A percentile compares a stretch with the other conserved stretches of the same genome.
Conservation (phyloP, 2,329 filamentous ascomycete genomes). For the Hypoxylon sp. region DNA sequence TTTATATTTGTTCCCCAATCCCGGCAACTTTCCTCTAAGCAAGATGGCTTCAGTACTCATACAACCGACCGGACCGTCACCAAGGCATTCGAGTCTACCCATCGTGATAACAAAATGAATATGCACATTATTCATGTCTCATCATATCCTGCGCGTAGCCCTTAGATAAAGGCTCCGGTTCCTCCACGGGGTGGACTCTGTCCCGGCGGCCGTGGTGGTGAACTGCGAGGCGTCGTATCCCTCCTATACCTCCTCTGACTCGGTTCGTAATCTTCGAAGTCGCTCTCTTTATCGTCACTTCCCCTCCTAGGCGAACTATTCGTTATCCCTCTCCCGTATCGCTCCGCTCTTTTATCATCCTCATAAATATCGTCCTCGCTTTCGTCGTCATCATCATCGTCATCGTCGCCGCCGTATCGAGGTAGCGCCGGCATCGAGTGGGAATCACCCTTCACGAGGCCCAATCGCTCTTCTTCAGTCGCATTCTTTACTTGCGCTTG, state of each 20-base stretch:
- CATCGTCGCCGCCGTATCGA: conserved; percentile 56
- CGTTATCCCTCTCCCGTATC: conserved; percentile 62
- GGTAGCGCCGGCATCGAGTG: conserved; percentile 56
- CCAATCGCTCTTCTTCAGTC: conserved; percentile 86
- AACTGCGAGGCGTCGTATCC: conserved; percentile 38
- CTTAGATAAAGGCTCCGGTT: conserved; percentile 38
- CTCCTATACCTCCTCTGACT: conserved; percentile 50
- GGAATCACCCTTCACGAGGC: conserved; percentile 83
- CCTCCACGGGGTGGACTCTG: conserved; percentile 41
- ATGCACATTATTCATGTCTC: conserved; percentile 49
- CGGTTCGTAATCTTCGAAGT: conserved; percentile 48
- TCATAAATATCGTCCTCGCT: conserved; percentile 48
- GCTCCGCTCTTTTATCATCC: conserved; percentile 52
- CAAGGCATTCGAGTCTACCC: conserved; percentile 21
- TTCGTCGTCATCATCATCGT: conserved; percentile 54
- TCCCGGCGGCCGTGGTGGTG: conserved; percentile 45
- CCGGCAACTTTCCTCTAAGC: conserved; percentile 14
- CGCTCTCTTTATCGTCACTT: conserved; percentile 51
- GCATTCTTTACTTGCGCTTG: conserved; percentile 62
- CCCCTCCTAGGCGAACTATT: conserved; percentile 54
- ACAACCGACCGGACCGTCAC: conserved; percentile 27
- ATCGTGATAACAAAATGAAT: conserved; percentile 43
- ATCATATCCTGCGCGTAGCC: conserved; percentile 37
- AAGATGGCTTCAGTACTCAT: conserved; percentile 27
- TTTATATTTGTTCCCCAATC: conserved; percentile 15